Evolutionary conservation across 495 filamentous ascomycete species (phyloP).

Genomic region (Penicillium cataractarum): DNA sequence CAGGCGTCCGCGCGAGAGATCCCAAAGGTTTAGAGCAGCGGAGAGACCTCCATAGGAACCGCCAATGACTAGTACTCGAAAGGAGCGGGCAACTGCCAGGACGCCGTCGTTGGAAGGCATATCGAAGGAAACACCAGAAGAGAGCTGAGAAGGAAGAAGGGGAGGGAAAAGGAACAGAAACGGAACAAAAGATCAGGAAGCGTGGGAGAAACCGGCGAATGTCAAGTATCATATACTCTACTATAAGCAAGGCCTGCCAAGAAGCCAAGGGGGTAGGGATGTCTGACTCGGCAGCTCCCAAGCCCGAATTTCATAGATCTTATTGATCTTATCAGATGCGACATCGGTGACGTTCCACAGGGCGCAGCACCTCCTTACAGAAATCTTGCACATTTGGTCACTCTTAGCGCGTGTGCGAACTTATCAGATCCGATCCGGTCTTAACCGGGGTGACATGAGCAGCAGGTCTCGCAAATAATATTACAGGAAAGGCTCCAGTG

Average conservation of each 20-base stretch:
- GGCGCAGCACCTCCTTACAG: not conserved
- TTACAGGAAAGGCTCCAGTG: no score
- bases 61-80: constrained; percentile 59
- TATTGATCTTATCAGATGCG: constrained; percentile 29
- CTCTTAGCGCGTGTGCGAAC: constrained; percentile 1
- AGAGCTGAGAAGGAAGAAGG: not conserved
- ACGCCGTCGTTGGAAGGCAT: constrained; percentile 42
- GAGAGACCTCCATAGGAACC: constrained; percentile 69
- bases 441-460: constrained; percentile 4
- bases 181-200: not conserved
- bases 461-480: no score
- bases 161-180: not conserved
- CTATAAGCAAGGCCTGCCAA: not conserved
- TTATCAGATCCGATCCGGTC: constrained; percentile 18
- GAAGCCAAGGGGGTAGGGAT: not conserved
- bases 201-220: not conserved
- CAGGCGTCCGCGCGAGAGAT: constrained; percentile 54
- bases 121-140: not conserved
- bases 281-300: not conserved
- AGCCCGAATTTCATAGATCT: not conserved
- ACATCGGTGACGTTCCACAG: constrained; percentile 12
- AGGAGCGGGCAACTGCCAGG: constrained; percentile 27
- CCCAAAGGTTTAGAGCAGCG: constrained; percentile 60
- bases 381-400: not conserved
- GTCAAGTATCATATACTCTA: not conserved